These are phyloP conservation scores for Pseudognaphalium luteoalbum DNA, from an alignment of 129 eudicot genomes.

Conservation along the genomic window DNA sequence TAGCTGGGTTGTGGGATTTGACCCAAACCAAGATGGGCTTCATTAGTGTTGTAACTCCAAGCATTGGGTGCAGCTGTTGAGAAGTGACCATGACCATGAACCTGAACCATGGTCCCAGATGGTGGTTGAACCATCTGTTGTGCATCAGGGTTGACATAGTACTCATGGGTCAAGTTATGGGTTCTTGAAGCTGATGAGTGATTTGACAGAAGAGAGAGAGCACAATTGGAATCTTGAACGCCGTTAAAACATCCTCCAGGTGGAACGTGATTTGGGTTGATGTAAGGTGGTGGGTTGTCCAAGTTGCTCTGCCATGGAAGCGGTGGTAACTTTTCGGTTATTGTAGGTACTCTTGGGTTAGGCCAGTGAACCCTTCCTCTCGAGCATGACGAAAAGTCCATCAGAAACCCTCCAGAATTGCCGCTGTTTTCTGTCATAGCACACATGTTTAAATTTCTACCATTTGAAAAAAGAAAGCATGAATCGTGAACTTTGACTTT, in stretches of 20 bases:
- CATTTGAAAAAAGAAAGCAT: background rate
- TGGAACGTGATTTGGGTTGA: conserved; percentile 41
- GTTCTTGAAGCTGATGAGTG: conserved; percentile 66
- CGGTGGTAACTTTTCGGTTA: conserved; percentile 44
- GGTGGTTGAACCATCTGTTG: conserved; percentile 49
- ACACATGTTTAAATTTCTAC: background rate
- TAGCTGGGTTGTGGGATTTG: conserved; percentile 52
- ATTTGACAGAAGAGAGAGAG: conserved; percentile 99
- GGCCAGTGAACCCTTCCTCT: conserved; percentile 55
- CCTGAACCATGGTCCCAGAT: conserved; percentile 38
- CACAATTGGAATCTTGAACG: conserved; percentile 75
- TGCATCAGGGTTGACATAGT: conserved; percentile 42
- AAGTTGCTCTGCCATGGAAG: conserved; percentile 61
- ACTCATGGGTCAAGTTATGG: conserved; percentile 56
- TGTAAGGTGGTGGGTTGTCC: conserved; percentile 51
- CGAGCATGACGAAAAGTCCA: conserved; percentile 75
- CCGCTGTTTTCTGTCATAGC: conserved; percentile 45
- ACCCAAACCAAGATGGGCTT: conserved; percentile 65
- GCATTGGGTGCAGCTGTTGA: conserved; percentile 34
- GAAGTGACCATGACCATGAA: conserved; percentile 39
- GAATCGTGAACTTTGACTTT: background rate
- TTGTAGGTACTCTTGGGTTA: conserved; percentile 32
- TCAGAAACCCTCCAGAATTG: conserved; percentile 64
- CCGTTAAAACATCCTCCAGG: conserved; percentile 61
- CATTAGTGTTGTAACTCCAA: conserved; percentile 60